phyloP scores from a whole-genome alignment of 176 grass and related monocot genomes.

The Luzula sylvatica region DNA sequence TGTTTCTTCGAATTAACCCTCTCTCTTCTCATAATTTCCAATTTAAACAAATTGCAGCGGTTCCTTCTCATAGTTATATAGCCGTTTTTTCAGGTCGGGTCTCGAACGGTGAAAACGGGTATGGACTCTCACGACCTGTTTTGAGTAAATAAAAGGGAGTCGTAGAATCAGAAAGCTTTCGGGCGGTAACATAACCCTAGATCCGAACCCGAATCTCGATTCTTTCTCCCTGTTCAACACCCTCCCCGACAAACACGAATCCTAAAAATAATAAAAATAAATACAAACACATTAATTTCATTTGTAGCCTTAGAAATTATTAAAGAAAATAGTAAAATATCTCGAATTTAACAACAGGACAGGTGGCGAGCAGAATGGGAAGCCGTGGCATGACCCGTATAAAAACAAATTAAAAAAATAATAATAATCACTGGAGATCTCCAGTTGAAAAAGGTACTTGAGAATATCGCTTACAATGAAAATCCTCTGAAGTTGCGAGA shows the following conservation, averaged over 20 bases:
- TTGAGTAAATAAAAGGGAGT: conserved; percentile 83
- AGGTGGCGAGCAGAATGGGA: conserved; percentile 67
- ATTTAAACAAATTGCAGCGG: conserved; percentile 57
- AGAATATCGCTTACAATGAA: conserved; percentile 58
- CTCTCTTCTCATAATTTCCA: conserved; percentile 30
- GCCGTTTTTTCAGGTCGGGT: conserved; percentile 64
- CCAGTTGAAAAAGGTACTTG: neutral
- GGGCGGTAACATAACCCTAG: conserved; percentile 66
- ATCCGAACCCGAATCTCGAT: conserved; percentile 61
- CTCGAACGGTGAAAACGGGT: conserved; percentile 49
- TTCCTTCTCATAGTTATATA: conserved; percentile 82
- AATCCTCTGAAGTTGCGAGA: conserved; percentile 87
- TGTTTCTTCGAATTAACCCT: too few species aligned
- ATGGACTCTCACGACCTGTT: conserved; percentile 40
- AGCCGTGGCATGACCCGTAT: conserved; percentile 74
- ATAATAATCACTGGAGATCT: conserved; percentile 1
- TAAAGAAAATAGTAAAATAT: conserved; percentile 21
- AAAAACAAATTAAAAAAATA: conserved; percentile 6
- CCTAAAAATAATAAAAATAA: conserved; percentile 29
- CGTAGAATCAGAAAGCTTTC: conserved; percentile 86
- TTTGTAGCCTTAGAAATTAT: neutral
- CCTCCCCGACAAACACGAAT: conserved; percentile 56
- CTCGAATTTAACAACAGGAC: conserved; percentile 75
- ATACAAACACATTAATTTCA: neutral
- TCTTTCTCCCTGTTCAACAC: conserved; percentile 45